Conservation (phyloP, 495 filamentous ascomycete genomes). For the Astrothelium macrocarpum region DNA sequence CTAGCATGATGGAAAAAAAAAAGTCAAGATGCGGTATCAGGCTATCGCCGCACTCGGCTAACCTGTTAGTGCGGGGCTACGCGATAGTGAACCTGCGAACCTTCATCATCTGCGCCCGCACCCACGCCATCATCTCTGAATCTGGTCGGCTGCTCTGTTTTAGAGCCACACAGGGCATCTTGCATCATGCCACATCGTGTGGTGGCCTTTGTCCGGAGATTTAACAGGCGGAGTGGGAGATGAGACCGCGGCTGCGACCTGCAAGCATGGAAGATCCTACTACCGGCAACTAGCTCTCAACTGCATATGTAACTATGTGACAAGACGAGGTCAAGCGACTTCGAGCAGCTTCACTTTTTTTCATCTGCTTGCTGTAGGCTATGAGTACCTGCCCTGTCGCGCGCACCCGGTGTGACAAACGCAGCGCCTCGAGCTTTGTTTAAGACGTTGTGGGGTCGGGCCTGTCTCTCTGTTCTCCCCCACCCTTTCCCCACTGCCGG, state of each 20-base stretch:
- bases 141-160: constrained; percentile 4
- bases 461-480: background rate
- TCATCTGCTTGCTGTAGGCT: background rate
- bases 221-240: background rate
- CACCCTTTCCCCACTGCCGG: background rate
- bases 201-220: background rate
- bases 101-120: background rate
- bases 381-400: too few relatives aligned
- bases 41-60: background rate
- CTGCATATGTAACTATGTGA: background rate
- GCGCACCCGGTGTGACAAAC: constrained; percentile 5
- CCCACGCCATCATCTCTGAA: background rate
- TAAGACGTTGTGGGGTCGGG: constrained; percentile 2
- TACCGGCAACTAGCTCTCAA: background rate
- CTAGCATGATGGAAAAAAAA: background rate
- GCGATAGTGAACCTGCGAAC: constrained; percentile 1
- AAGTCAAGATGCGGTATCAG: background rate
- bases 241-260: background rate
- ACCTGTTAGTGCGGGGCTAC: background rate
- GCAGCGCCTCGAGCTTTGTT: background rate
- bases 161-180: constrained; percentile 3
- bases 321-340: constrained; percentile 1
- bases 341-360: background rate
- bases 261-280: constrained; percentile 5
- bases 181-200: background rate